Percentiles rank a stretch among this genome's conserved stretches.
Evolutionary conservation across 1,139 yeast genomes (phyloP).

Genomic region (Pneumocystis wakefieldiae): DNA sequence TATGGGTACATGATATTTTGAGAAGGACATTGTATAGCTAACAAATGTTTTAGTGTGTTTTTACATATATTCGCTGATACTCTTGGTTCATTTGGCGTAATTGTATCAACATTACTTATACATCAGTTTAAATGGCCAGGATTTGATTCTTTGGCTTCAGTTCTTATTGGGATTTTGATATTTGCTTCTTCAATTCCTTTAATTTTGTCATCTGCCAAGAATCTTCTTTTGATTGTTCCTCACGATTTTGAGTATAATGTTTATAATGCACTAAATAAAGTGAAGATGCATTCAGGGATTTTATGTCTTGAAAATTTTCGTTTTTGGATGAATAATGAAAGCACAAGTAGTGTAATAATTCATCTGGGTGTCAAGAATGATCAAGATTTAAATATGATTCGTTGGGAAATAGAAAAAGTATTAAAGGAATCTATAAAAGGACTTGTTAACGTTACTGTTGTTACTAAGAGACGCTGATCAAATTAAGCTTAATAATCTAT

Average conservation of each 20-base stretch:
- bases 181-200: slow-evolving; percentile 72
- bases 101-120: slow-evolving; percentile 55
- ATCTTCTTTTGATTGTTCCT: slow-evolving; percentile 40
- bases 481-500: neutral
- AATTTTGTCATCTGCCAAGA: slow-evolving; percentile 62
- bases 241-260: neutral
- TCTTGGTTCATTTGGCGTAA: slow-evolving; percentile 91
- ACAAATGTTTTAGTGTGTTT: slow-evolving; percentile 30
- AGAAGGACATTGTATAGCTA: neutral
- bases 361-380: slow-evolving; percentile 16
- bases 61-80: slow-evolving; percentile 90
- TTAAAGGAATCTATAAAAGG: slow-evolving; percentile 33
- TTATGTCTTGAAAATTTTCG: slow-evolving; percentile 75
- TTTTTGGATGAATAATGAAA: slow-evolving; percentile 64
- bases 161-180: slow-evolving; percentile 69
- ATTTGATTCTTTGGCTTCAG: slow-evolving; percentile 84
- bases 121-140: slow-evolving; percentile 37
- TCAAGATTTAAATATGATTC: slow-evolving; percentile 8
- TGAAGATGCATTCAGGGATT: neutral
- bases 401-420: slow-evolving; percentile 6
- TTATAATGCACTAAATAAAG: neutral
- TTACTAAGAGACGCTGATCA: neutral
- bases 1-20: slow-evolving; percentile 39
- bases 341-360: slow-evolving; percentile 26
- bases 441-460: slow-evolving; percentile 7